These are phyloP conservation scores for Venturiaceae sp. DNA, from an alignment of 2,329 filamentous ascomycete species.

Conservation along the genomic window DNA sequence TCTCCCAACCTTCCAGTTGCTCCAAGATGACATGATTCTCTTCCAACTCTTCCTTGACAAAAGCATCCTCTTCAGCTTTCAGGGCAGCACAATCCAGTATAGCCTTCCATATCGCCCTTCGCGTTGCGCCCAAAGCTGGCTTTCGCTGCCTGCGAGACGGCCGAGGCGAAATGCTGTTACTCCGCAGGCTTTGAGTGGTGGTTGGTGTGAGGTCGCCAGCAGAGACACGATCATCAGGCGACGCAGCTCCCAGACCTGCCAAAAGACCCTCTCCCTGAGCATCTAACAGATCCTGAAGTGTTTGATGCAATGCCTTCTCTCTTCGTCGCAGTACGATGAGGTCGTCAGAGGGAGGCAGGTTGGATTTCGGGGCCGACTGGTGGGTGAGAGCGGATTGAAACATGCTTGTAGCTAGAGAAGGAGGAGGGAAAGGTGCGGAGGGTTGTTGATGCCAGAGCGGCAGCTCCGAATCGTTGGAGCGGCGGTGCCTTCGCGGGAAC, in stretches of 20 bases:
- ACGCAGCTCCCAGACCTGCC: constrained; percentile 32
- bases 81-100: constrained; percentile 56
- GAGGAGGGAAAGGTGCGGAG: constrained; percentile 10
- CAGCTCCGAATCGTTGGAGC: constrained; percentile 2
- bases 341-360: constrained; percentile 24
- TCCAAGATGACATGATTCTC: constrained; percentile 48
- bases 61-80: constrained; percentile 57
- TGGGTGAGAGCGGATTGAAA: constrained; percentile 8
- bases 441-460: neutral
- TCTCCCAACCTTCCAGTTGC: constrained; percentile 48
- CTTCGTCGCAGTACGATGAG: constrained; percentile 42
- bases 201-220: constrained; percentile 41
- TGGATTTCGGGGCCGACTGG: neutral
- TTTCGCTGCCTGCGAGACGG: constrained; percentile 34
- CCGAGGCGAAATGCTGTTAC: constrained; percentile 45
- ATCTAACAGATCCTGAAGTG: constrained; percentile 50
- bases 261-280: constrained; percentile 50
- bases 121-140: constrained; percentile 49
- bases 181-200: constrained; percentile 25
- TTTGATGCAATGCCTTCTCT: constrained; percentile 44
- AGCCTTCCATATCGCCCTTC: constrained; percentile 53
- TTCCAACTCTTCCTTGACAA: constrained; percentile 47
- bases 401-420: constrained; percentile 11
- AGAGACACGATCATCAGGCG: constrained; percentile 33
- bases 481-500: neutral